phyloP scores from a whole-genome alignment of 441 rosid species.

The Geranium incanum region DNA sequence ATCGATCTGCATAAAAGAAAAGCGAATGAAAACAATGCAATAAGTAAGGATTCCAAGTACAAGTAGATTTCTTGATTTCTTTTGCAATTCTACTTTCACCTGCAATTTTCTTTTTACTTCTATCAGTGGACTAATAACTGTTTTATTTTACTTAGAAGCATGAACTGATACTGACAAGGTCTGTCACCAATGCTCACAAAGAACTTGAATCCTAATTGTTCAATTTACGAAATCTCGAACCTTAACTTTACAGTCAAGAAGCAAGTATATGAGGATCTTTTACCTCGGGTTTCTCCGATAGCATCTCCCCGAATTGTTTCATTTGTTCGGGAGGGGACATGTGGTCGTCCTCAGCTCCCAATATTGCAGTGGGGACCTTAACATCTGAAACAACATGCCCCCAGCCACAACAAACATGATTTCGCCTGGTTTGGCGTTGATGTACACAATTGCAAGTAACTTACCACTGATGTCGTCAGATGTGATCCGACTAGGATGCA shows the following conservation, averaged over 20 bases:
- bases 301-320: background rate
- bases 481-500: constrained; percentile 28
- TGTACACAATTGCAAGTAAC: background rate
- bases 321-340: constrained; percentile 2
- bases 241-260: background rate
- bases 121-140: no score
- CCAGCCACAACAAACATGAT: background rate
- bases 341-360: constrained; percentile 2
- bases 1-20: constrained; percentile 24
- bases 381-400: background rate
- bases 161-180: no score
- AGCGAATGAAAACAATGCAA: background rate
- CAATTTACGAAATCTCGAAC: background rate
- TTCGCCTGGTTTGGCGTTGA: background rate
- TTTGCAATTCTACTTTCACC: no score
- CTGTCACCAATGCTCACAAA: no score
- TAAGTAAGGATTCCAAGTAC: no score
- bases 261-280: background rate
- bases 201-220: no score
- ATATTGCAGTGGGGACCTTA: background rate
- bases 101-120: no score
- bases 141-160: no score
- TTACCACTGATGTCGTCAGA: constrained; percentile 27
- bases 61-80: no score
- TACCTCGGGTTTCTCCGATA: background rate